Evolutionary conservation across 495 filamentous ascomycete species (phyloP).

Genomic region (Penicillium taxi): DNA sequence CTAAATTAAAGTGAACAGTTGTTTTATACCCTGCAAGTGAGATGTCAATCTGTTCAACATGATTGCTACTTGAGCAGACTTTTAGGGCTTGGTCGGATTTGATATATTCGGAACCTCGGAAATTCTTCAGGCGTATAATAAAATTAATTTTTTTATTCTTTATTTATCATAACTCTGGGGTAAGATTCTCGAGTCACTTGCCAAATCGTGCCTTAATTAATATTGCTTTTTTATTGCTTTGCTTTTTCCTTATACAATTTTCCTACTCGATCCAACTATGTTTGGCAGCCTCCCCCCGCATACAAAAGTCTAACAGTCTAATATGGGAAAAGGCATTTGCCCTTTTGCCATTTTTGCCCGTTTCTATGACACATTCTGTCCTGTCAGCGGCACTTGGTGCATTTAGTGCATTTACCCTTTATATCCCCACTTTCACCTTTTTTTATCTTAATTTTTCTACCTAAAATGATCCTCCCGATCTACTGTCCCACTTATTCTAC

Average conservation of each 20-base stretch:
- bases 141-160: too few relatives aligned
- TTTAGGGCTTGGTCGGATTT: background rate
- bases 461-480: background rate
- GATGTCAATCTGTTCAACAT: slow-evolving; percentile 1
- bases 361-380: slow-evolving; percentile 15
- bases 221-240: slow-evolving; percentile 13
- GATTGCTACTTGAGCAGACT: background rate
- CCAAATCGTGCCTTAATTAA: background rate
- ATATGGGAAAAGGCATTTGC: slow-evolving; percentile 5
- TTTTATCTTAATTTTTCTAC: background rate
- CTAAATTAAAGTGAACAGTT: too few relatives aligned
- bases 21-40: slow-evolving; percentile 4
- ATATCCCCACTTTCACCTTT: background rate
- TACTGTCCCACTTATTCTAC: background rate
- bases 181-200: too few relatives aligned
- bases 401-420: background rate
- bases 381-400: too few relatives aligned
- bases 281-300: slow-evolving; percentile 32
- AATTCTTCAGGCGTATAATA: background rate
- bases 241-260: slow-evolving; percentile 3
- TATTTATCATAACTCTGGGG: too few relatives aligned
- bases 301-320: slow-evolving; percentile 22
- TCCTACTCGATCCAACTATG: slow-evolving; percentile 18
- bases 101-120: background rate
- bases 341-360: too few relatives aligned